phyloP scores from a whole-genome alignment of 495 filamentous ascomycete genomes.

The Aspergillus bertholletiae region DNA sequence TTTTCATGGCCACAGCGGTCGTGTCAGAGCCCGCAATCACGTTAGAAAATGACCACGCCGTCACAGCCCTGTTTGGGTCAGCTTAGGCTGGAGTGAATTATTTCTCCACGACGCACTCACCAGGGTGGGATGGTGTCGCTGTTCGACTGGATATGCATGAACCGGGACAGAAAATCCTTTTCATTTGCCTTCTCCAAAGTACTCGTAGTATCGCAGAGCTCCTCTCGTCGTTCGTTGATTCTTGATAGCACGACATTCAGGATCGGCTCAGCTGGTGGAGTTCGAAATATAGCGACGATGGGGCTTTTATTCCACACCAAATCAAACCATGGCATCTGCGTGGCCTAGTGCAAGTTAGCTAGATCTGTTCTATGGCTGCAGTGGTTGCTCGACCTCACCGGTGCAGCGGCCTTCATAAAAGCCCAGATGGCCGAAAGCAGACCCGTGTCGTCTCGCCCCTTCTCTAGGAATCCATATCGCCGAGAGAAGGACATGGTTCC shows the following conservation, averaged over 20 bases:
- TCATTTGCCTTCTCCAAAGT: conserved; percentile 1
- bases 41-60: conserved; percentile 29
- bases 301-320: conserved; percentile 23
- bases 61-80: conserved; percentile 4
- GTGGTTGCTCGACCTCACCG: conserved; percentile 10
- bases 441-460: conserved; percentile 28
- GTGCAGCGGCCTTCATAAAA: conserved; percentile 21
- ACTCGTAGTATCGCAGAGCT: background rate
- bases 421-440: conserved; percentile 23
- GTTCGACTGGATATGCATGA: conserved; percentile 13
- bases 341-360: conserved; percentile 16
- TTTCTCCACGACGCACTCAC: conserved; percentile 8
- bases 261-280: background rate
- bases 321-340: conserved; percentile 40
- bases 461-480: conserved; percentile 35
- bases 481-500: conserved; percentile 33
- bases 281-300: background rate
- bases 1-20: conserved; percentile 36
- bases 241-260: background rate
- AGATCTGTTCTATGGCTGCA: background rate
- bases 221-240: conserved; percentile 1
- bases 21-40: conserved; percentile 46
- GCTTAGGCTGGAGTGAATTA: background rate
- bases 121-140: conserved; percentile 18
- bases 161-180: conserved; percentile 20